A percentile compares a stretch with the other conserved stretches of the same genome.
These are phyloP conservation scores for Cytidiella melzeri DNA, from an alignment of 768 basidiomycete genomes.

Conservation along the genomic window DNA sequence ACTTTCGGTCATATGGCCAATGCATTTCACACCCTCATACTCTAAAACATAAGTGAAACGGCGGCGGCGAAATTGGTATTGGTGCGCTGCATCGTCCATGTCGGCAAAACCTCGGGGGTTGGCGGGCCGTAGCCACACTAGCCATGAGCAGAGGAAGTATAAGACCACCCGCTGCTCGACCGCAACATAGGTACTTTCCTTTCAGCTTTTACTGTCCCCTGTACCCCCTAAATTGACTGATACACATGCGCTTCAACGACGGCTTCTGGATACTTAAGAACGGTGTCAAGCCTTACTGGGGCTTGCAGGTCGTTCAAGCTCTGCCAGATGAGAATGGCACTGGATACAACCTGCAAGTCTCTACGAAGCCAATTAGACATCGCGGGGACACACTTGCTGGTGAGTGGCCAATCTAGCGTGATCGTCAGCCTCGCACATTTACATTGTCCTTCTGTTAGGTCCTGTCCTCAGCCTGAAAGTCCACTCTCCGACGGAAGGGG, in stretches of 20 bases:
- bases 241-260: slow-evolving; percentile 71
- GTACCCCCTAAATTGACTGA: neutral
- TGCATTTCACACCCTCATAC: too few relatives aligned
- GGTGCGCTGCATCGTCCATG: too few relatives aligned
- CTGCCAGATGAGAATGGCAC: slow-evolving; percentile 30
- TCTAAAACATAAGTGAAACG: too few relatives aligned
- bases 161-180: too few relatives aligned
- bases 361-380: slow-evolving; percentile 55
- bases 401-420: too few relatives aligned
- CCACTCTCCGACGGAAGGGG: slow-evolving; percentile 48
- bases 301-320: slow-evolving; percentile 53
- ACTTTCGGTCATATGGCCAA: too few relatives aligned
- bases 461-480: slow-evolving; percentile 46
- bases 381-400: slow-evolving; percentile 60
- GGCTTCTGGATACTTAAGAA: slow-evolving; percentile 65
- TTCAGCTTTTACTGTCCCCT: neutral
- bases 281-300: slow-evolving; percentile 55
- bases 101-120: slow-evolving; percentile 3
- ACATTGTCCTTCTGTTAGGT: too few relatives aligned
- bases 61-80: too few relatives aligned
- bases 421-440: too few relatives aligned
- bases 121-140: neutral
- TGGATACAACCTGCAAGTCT: slow-evolving; percentile 52
- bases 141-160: neutral
- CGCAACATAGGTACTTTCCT: too few relatives aligned